Evolutionary conservation across 495 filamentous ascomycete species (phyloP).

Genomic region (Penicillium taxi): DNA sequence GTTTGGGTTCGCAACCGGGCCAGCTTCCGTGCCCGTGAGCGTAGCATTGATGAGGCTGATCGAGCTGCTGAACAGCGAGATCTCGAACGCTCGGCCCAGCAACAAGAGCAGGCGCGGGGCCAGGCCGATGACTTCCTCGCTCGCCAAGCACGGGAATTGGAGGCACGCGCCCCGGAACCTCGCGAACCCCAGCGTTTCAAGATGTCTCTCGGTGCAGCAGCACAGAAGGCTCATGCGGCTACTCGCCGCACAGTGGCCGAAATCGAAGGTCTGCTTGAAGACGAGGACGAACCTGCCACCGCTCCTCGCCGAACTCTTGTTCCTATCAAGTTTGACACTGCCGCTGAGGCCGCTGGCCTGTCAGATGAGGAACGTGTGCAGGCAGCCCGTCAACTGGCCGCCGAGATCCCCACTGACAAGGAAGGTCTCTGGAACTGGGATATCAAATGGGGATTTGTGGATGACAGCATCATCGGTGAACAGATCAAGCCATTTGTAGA

Average conservation of each 20-base stretch:
- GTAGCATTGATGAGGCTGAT: constrained; percentile 69
- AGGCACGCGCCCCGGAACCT: constrained; percentile 46
- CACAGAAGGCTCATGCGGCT: constrained; percentile 68
- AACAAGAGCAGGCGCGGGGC: constrained; percentile 70
- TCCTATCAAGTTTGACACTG: constrained; percentile 84
- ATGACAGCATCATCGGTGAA: constrained; percentile 72
- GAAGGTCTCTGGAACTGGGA: constrained; percentile 86
- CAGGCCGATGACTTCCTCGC: constrained; percentile 93
- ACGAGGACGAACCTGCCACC: constrained; percentile 74
- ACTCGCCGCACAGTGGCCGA: constrained; percentile 78
- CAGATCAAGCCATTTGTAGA: constrained; percentile 92
- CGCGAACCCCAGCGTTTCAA: constrained; percentile 83
- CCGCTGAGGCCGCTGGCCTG: constrained; percentile 59
- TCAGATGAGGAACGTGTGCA: constrained; percentile 78
- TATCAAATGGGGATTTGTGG: constrained; percentile 91
- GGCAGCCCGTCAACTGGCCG: constrained; percentile 68
- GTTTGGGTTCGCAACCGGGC: constrained; percentile 79
- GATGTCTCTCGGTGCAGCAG: constrained; percentile 82
- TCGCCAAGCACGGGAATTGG: constrained; percentile 78
- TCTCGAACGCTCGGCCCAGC: constrained; percentile 54
- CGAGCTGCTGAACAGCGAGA: constrained; percentile 71
- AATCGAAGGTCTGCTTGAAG: constrained; percentile 87
- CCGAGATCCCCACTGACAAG: constrained; percentile 82
- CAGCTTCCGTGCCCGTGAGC: constrained; percentile 62
- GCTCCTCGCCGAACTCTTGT: constrained; percentile 72